phyloP scores from a whole-genome alignment of 129 eudicot genomes.

The Oenanthe sinensis region DNA sequence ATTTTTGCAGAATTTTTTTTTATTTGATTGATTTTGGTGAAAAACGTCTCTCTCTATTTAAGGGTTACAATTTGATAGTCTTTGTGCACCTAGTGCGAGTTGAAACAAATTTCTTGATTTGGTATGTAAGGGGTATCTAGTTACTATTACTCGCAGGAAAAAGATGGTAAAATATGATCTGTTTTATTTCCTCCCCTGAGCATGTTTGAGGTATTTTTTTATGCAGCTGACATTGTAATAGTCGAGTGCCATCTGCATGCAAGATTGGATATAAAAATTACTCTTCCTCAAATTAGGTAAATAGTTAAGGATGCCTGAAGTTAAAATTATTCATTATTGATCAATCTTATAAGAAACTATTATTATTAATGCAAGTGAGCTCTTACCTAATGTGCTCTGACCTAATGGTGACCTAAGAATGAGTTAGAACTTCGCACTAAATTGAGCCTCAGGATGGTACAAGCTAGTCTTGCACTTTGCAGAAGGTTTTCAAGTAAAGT shows the following conservation, averaged over 20 bases:
- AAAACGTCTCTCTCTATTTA: too few species aligned
- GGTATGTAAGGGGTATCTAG: background rate
- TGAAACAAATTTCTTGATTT: too few species aligned
- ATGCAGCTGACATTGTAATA: background rate
- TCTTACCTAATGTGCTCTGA: background rate
- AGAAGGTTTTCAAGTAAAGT: background rate
- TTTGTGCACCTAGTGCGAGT: too few species aligned
- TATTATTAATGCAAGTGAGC: background rate
- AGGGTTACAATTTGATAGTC: too few species aligned
- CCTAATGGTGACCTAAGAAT: background rate
- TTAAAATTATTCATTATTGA: background rate
- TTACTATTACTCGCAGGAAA: background rate
- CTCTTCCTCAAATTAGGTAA: background rate
- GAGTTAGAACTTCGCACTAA: background rate
- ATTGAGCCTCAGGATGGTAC: background rate
- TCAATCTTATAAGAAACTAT: background rate
- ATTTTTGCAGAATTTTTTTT: background rate
- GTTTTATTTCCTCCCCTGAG: background rate
- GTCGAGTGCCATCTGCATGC: background rate
- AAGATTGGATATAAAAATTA: background rate
- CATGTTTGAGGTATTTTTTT: background rate
- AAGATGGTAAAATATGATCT: background rate
- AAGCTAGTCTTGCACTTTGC: background rate
- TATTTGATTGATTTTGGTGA: too few species aligned
- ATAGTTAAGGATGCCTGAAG: background rate